Evolutionary conservation across 257 asterid species (phyloP), one percentile per base, ranked within the genome.

Genomic region (Euphrasia confusa): DNA sequence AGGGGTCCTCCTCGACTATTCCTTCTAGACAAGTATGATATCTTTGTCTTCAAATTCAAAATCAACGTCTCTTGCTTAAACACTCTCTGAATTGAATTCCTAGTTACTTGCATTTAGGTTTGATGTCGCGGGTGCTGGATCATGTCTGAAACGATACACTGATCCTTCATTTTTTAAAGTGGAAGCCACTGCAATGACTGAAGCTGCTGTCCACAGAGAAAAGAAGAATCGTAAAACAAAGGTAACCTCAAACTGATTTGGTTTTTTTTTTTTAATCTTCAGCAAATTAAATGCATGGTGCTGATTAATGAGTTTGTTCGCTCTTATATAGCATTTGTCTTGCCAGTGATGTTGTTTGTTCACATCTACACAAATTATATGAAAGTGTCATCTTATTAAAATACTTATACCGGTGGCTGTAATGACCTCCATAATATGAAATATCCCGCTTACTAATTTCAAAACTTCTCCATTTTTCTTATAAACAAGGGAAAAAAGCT

Each of bases 101-200:
- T 37, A 37, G 42, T 37, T 37, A 8, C 42, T 47, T 67, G 21
- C 33, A 35, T 66, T 13, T 66, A 92, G 99, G 95, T 92, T 89
- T 75, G 99, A 92, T 78, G 86, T 87, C 62, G 99, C 90, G 63
- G 99, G 99, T 62, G 96, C 93, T 74, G 99, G 99, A 74, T 90
- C 97, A 70, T 89, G 95, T 74, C 82, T 86, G 60, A 89, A 86
- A 77, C 99, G 97, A 28, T 92, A 84, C 77, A 89, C 99, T 3
- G 97, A 92, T 69, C 99, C 99, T 54, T 86, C 97, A 58, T 81
- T 77, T 75, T 92, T 75, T 74, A 92, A 83, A 79, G 71, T 76
- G 53, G 99, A 86, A 73, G 27, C 79, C 63, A 69, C 78, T 66
- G 74, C 61, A 67, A 70, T 68, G 72, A 64, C 71, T 58, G 66